These are phyloP conservation scores for Fusarium chaquense DNA, from an alignment of 2,329 filamentous ascomycete genomes.

Conservation along the genomic window DNA sequence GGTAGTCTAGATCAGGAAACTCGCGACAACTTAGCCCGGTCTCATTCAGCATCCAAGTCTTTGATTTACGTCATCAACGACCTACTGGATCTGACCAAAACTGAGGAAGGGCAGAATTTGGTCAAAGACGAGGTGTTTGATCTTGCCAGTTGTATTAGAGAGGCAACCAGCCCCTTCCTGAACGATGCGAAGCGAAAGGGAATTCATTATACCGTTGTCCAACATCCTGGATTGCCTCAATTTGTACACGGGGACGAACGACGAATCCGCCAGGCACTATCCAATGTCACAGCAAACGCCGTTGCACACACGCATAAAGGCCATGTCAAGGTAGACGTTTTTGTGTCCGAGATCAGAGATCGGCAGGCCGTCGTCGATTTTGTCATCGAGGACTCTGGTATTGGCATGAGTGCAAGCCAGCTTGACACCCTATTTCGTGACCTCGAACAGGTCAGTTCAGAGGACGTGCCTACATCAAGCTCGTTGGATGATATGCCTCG, in stretches of 20 bases:
- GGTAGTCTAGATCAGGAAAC: conserved; percentile 83
- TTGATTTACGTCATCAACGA: conserved; percentile 96
- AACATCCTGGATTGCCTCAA: conserved; percentile 76
- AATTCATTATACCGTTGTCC: conserved; percentile 75
- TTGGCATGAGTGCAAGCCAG: conserved; percentile 74
- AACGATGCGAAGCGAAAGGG: conserved; percentile 81
- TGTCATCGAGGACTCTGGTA: conserved; percentile 79
- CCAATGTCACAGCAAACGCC: conserved; percentile 87
- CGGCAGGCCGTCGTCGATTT: conserved; percentile 77
- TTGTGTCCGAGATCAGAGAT: conserved; percentile 66
- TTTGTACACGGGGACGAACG: conserved; percentile 83
- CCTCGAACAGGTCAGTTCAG: conserved; percentile 68
- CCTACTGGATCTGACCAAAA: conserved; percentile 87
- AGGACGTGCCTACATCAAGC: conserved; percentile 51
- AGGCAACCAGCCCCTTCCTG: conserved; percentile 80
- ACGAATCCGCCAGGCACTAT: conserved; percentile 83
- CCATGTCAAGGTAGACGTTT: conserved; percentile 76
- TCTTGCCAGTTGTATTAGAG: conserved; percentile 75
- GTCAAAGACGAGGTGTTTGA: conserved; percentile 87
- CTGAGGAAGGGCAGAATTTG: conserved; percentile 82
- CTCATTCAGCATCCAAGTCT: conserved; percentile 91
- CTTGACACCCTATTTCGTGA: conserved; percentile 70
- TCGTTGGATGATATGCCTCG: conserved; percentile 47
- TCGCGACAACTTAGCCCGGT: conserved; percentile 83
- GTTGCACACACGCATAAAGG: conserved; percentile 80